Conservation (phyloP, 75 land plant genomes). For the Picea glauca region DNA sequence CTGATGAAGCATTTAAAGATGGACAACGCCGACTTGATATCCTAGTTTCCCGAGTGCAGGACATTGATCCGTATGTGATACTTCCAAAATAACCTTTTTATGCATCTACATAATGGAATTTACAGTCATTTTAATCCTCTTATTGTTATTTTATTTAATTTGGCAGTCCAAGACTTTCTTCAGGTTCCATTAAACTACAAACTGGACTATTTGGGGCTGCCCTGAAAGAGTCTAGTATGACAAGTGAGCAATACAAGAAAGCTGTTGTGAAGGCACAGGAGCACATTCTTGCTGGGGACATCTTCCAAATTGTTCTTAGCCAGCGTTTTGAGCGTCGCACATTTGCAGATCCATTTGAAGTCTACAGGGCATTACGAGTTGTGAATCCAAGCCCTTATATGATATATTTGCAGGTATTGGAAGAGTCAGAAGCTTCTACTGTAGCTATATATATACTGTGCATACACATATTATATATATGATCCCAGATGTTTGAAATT, state of each 20-base stretch:
- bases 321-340: slow-evolving; percentile 94
- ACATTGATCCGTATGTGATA: slow-evolving; percentile 51
- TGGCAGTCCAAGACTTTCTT: slow-evolving; percentile 60
- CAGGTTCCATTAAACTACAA: slow-evolving; percentile 62
- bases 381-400: slow-evolving; percentile 99
- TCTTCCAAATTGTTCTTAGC: slow-evolving; percentile 94
- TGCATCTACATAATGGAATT: background rate
- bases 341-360: slow-evolving; percentile 96
- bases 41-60: slow-evolving; percentile 60
- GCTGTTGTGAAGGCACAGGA: slow-evolving; percentile 81
- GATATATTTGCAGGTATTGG: slow-evolving; percentile 81
- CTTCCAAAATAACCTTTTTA: slow-evolving; percentile 4
- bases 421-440: background rate
- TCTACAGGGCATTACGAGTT: slow-evolving; percentile 89
- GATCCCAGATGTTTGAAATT: background rate
- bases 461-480: background rate
- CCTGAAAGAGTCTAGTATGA: slow-evolving; percentile 57
- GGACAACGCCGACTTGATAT: slow-evolving; percentile 55
- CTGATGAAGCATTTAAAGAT: slow-evolving; percentile 66
- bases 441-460: background rate
- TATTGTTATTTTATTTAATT: slow-evolving; percentile 4
- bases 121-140: background rate
- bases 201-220: slow-evolving; percentile 48
- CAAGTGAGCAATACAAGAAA: slow-evolving; percentile 60
- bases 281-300: slow-evolving; percentile 95